Base-by-base conservation (phyloP, 2,329 filamentous ascomycete species). In the Aspergillus sp. region DNA sequence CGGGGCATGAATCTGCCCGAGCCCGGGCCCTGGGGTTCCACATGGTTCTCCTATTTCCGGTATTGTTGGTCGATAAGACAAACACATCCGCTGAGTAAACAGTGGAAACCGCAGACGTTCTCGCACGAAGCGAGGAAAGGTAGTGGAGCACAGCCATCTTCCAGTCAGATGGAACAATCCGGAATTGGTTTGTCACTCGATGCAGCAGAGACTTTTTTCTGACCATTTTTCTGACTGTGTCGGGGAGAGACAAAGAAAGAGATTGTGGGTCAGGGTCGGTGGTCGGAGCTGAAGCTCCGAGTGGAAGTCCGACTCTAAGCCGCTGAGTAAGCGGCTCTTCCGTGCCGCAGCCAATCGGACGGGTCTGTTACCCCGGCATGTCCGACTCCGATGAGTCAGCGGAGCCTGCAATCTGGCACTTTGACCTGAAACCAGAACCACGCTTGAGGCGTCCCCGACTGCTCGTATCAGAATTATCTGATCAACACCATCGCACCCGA, bases 1-100 rank as follows among this genome's bases (percentile, higher is more conserved):
- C 34, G 55, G 41, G 42, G n/a, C 32, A 13, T 22, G 22, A 52
- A 48, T 52, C 48, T 41, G 17, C 22, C 55, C 55, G 55, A 56
- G 18, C 41, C 53, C 59, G 57, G 51, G 43, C 45, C 42, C 18
- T 13, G 39, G 15, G 24, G 56, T 39, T 43, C 59, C 59, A 61
- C 53, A 30, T 36, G 30, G 44, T 12, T 39, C 47, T 38, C 42
- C 48, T 47, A 56, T 50, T 34, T 52, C 42, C 17, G 41, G 42
- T 18, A 30, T 18, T 41, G 15, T 50, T 47, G 20, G 17, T 32
- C 18, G 44, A 41, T 22, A 12, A 13, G 11, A 18, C 43, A 36
- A 30, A 39, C 17, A 32, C 34, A n/a, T 51, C 54, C 54, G 54
- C 54, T 56, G 54, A 56, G 48, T 56, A 9, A 56, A 43, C n/a